A percentile compares a stretch with the other conserved stretches of the same genome.
Conservation (phyloP, 108 stramenopile genomes). For the Schizochytrium sp. region DNA sequence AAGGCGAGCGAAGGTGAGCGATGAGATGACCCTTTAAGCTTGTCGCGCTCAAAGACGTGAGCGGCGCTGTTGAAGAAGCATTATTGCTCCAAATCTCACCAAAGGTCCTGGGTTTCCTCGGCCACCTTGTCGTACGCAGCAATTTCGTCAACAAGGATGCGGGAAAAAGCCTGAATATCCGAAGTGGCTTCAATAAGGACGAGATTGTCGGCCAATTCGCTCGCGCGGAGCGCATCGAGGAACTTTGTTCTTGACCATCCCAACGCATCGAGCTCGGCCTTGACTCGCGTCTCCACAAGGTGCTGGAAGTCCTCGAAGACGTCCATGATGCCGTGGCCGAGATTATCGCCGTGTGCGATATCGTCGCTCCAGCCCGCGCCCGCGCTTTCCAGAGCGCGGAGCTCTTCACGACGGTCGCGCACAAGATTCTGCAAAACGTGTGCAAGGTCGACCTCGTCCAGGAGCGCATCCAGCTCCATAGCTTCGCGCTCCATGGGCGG, state of each 20-base stretch:
- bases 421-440: background rate
- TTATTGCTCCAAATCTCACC: background rate
- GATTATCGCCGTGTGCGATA: background rate
- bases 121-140: background rate
- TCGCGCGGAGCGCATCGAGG: background rate
- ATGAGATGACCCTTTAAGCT: no score
- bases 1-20: no score
- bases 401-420: background rate
- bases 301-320: background rate
- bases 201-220: background rate
- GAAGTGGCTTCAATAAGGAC: background rate
- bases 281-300: background rate
- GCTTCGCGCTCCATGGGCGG: background rate
- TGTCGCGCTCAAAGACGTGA: no score
- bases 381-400: background rate
- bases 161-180: background rate
- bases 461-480: background rate
- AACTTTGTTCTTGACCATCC: background rate
- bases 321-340: background rate
- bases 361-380: background rate
- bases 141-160: background rate
- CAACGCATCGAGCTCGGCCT: background rate
- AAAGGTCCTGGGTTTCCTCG: background rate
- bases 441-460: background rate
- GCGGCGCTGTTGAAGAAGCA: no score